Evolutionary conservation across 306 rosid genomes (phyloP).

Genomic region (Clitoria ternatea): DNA sequence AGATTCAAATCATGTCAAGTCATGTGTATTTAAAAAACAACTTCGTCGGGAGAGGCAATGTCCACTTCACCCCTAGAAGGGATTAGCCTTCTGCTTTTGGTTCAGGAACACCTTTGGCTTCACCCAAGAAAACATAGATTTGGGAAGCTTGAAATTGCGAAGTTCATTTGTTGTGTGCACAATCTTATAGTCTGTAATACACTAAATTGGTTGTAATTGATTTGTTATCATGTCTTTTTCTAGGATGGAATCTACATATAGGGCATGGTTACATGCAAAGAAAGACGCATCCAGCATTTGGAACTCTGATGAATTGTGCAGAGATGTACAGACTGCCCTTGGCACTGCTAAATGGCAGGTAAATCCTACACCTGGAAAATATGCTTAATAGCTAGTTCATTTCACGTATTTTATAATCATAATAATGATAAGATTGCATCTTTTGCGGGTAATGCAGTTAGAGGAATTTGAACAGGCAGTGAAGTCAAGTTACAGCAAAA

Average conservation of each 20-base stretch:
- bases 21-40: too few relatives aligned
- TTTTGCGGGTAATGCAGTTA: constrained; percentile 52
- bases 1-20: too few relatives aligned
- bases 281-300: constrained; percentile 54
- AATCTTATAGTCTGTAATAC: neutral
- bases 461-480: constrained; percentile 83
- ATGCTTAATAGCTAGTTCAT: neutral
- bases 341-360: constrained; percentile 99
- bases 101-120: too few relatives aligned
- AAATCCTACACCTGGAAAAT: neutral
- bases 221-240: constrained; percentile 8
- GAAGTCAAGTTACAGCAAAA: constrained; percentile 50
- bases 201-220: neutral
- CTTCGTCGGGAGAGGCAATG: too few relatives aligned
- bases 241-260: constrained; percentile 89
- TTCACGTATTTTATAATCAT: neutral
- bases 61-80: too few relatives aligned
- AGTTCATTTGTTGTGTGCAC: neutral
- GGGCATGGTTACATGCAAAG: constrained; percentile 71
- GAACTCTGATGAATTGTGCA: constrained; percentile 61
- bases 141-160: neutral
- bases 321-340: constrained; percentile 74
- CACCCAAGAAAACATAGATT: neutral
- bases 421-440: constrained; percentile 12
- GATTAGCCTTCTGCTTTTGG: too few relatives aligned